Conservation (phyloP, 2,329 filamentous ascomycete genomes). For the Apiospora hydei region DNA sequence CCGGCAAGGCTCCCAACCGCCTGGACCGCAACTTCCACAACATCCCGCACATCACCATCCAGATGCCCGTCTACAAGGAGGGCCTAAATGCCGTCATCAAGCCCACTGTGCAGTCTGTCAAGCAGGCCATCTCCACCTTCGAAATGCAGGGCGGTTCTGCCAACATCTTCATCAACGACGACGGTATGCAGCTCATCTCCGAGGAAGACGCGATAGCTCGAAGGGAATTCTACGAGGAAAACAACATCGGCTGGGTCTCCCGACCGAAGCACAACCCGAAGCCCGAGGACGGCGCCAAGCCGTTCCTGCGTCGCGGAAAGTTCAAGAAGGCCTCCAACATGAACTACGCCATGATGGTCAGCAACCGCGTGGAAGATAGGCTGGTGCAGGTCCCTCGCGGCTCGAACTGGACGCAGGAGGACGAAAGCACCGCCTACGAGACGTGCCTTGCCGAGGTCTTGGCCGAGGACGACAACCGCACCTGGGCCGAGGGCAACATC, state of each 20-base stretch:
- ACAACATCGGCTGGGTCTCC: conserved; percentile 64
- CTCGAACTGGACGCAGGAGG: conserved; percentile 70
- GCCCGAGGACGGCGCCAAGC: conserved; percentile 54
- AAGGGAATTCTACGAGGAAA: conserved; percentile 63
- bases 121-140: conserved; percentile 65
- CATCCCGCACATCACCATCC: conserved; percentile 57
- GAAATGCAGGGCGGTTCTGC: conserved; percentile 70
- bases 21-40: conserved; percentile 47
- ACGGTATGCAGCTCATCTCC: conserved; percentile 69
- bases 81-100: conserved; percentile 57
- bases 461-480: conserved; percentile 68
- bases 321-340: conserved; percentile 78
- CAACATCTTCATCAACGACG: conserved; percentile 73
- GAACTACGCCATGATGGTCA: conserved; percentile 74
- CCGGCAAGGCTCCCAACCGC: conserved; percentile 46
- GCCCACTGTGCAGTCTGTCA: conserved; percentile 62
- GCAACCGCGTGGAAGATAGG: conserved; percentile 75
- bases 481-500: conserved; percentile 86
- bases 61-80: conserved; percentile 60
- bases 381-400: conserved; percentile 63
- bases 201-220: conserved; percentile 55
- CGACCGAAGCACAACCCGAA: conserved; percentile 60
- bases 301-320: conserved; percentile 68
- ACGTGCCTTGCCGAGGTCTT: conserved; percentile 70
- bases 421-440: conserved; percentile 73